Evolutionary conservation across 257 asterid species (phyloP).

Genomic region (Solanum arcanum): DNA sequence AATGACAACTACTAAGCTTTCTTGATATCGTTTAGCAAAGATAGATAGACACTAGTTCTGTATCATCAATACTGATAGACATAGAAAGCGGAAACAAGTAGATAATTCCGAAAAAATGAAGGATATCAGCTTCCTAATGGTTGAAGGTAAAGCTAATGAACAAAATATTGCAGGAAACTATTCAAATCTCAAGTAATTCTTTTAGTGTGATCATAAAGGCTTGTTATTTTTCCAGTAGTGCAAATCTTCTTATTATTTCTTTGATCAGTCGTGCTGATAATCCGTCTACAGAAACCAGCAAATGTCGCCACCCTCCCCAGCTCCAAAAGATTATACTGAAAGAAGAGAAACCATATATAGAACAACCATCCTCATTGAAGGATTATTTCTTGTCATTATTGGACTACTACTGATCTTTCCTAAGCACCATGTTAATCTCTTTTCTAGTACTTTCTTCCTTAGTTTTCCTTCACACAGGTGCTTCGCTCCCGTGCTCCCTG

Average conservation of each 20-base stretch:
- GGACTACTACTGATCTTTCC: background rate
- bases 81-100: background rate
- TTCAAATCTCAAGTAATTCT: background rate
- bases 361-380: background rate
- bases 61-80: background rate
- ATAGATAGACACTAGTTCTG: background rate
- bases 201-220: background rate
- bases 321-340: background rate
- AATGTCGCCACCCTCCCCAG: background rate
- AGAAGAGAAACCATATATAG: background rate
- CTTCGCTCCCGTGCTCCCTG: background rate
- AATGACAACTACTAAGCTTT: background rate
- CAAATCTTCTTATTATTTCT: background rate
- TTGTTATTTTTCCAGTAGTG: background rate
- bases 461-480: background rate
- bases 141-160: background rate
- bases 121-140: background rate
- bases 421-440: background rate
- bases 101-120: background rate
- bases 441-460: background rate
- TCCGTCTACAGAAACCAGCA: background rate
- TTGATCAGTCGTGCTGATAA: background rate
- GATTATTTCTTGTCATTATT: background rate
- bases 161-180: background rate
- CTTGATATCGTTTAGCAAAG: background rate